Conservation (phyloP, 257 asterid genomes). For the Scutellaria minor region DNA sequence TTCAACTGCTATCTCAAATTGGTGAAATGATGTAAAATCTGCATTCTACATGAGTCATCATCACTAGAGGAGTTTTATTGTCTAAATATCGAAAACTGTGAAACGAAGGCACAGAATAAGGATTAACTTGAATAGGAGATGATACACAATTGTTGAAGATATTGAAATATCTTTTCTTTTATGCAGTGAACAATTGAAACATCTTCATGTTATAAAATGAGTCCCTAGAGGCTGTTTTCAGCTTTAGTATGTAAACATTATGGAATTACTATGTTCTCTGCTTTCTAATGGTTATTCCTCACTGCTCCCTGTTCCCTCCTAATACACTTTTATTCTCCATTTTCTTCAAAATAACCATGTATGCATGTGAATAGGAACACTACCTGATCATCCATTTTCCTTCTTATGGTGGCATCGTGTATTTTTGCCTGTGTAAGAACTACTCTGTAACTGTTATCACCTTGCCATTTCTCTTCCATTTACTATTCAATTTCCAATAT, state of each 20-base stretch:
- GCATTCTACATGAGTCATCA: constrained; percentile 15
- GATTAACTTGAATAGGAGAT: constrained; percentile 6
- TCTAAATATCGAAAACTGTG: constrained; percentile 10
- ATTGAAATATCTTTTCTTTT: background rate
- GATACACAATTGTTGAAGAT: background rate
- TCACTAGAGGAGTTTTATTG: background rate
- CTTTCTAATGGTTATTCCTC: constrained; percentile 19
- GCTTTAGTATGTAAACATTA: constrained; percentile 16
- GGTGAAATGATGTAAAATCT: constrained; percentile 23
- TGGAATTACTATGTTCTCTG: background rate
- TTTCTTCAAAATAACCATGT: background rate
- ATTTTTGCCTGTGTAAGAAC: background rate
- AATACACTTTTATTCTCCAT: background rate
- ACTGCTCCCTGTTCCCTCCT: constrained; percentile 9
- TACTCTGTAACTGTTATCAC: background rate
- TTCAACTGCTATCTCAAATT: background rate
- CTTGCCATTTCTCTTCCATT: background rate
- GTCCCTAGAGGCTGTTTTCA: constrained; percentile 5
- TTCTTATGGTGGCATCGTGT: background rate
- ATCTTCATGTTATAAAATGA: background rate
- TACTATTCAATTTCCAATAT: constrained; percentile 1
- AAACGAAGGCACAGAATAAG: background rate
- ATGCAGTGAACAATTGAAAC: constrained; percentile 2
- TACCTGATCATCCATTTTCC: background rate
- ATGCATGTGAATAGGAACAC: too few species aligned